Evolutionary conservation across 352 stramenopile genomes (phyloP), one percentile per base, ranked within the genome.

Genomic region (Phytophthora uliginosa): DNA sequence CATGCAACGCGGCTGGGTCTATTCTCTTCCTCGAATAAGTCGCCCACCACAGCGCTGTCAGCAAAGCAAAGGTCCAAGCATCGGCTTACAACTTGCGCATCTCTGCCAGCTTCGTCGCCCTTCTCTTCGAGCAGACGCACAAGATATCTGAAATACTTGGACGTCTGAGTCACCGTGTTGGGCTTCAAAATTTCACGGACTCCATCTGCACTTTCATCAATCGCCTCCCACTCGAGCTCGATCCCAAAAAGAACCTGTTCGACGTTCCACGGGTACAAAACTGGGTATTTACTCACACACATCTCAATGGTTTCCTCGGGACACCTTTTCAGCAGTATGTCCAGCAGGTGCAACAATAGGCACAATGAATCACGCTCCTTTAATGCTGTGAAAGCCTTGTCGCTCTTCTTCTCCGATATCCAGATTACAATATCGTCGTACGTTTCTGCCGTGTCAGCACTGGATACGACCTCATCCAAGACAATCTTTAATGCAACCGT

Each of bases 301-400:
- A 94, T 66, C 15, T 93, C 85, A 63, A 96, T 85, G 34, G 88
- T 75, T 70, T 95, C 84, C 20, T 79, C 38, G 0, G 89, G 83
- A 13, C 80, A 93, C 57, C 93, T 96, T 61, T 96, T 97, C 22
- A 96, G 64, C 59, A 97, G 69, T 53, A 97, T 77, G 54, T 93
- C 88, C 3, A 97, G 74, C 28, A 94, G 65, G 57, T 97, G 90
- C 0, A 97, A 73, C 7, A 95, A 59, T 4, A 97, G 59, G 54
- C 88, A 95, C 20, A 96, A 65, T 22, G 90, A 94, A 28, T 90
- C 66, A 24, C 76, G 84, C 45, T 93, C 82, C 40, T 78, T 74
- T 10, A 95, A 70, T 1, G 70, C 73, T 24, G 72, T 69, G 13
- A 95, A 66, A 0, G 78, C 85, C 47, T 88, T 84, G 36, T 36